Evolutionary conservation across 1,284 basidiomycete genomes (phyloP), one percentile per base, ranked within the genome.

Genomic region (Rhodotorula sp.): DNA sequence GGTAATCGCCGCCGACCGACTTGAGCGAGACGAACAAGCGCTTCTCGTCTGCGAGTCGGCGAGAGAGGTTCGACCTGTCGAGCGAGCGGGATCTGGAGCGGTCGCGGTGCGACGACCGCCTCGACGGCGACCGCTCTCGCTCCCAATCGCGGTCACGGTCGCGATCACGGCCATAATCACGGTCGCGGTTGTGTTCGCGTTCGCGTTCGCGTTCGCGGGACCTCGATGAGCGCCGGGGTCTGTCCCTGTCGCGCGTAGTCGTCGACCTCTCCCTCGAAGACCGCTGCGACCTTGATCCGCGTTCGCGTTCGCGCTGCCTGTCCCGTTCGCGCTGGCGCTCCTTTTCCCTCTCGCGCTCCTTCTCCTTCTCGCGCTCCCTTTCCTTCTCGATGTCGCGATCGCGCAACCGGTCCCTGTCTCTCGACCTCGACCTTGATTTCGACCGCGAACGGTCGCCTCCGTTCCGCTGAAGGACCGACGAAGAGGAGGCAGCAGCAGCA

Each of bases 331-430:
- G 38, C 26, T 59, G 48, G 18, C 66, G 34, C 14, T 68, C 57
- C 47, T 38, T 47, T 26, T 68, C 57, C 47, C 26, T 47, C 31
- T 67, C 59, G 45, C 58, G 59, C 18, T 55, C 62, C 54, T 43
- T 12, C 8, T 15, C 34, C 34, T 34, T 34, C 6, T 34, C 47
- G 47, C 52, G 21, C 18, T 50, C 62, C 45, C 57, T 38, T 6
- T 55, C 57, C 26, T 38, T 34, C 3, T 63, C 62, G 34, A 54
- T 14, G 21, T 34, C 50, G 16, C 60, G 49, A 34, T 52, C 65
- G 38, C 64, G 56, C 31, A 38, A 45, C 23, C 45, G 31, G 8
- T 49, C 49, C 28, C 47, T 38, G 12, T 58, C 48, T 47, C 31
- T 43, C 49, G 45, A 34, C 34, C 62, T 48, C 62, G 54, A 31